These are phyloP conservation scores for Neonectria hederae DNA, from an alignment of 2,329 filamentous ascomycete genomes.

Conservation along the genomic window DNA sequence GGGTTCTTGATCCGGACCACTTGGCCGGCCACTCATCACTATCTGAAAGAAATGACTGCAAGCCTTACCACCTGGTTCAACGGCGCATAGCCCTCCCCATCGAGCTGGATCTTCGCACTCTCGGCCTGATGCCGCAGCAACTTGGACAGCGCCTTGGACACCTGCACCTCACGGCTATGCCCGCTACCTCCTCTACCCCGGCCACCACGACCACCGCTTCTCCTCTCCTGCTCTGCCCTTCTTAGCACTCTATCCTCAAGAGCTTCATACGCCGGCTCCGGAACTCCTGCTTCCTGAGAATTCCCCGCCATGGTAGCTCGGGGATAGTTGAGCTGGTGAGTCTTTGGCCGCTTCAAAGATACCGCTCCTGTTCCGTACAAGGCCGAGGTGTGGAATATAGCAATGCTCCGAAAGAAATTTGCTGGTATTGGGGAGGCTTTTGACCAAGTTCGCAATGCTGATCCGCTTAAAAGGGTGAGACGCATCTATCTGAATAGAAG, in stretches of 20 bases:
- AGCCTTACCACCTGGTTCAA: conserved; percentile 67
- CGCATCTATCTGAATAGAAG: conserved; percentile 6
- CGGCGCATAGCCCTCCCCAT: conserved; percentile 67
- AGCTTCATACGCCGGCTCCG: conserved; percentile 28
- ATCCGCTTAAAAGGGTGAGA: not conserved
- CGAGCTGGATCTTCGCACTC: conserved; percentile 65
- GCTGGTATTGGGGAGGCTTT: not conserved
- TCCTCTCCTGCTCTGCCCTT: conserved; percentile 36
- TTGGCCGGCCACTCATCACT: not conserved
- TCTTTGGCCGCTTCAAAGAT: not conserved
- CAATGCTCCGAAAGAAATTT: not conserved
- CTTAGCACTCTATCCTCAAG: conserved; percentile 37
- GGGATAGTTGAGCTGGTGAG: conserved; percentile 1
- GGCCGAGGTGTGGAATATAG: not conserved
- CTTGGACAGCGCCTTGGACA: conserved; percentile 64
- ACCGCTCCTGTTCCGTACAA: not conserved
- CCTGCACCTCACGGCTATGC: conserved; percentile 55
- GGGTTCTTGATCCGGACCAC: not conserved
- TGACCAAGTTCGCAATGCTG: not conserved
- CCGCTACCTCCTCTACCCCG: conserved; percentile 45
- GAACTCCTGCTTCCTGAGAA: not conserved
- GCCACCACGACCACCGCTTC: conserved; percentile 37
- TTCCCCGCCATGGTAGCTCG: conserved; percentile 32
- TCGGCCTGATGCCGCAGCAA: conserved; percentile 66
- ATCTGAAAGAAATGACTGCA: not conserved